These are phyloP conservation scores for Cruciata laevipes DNA, from an alignment of 257 asterid genomes.

Conservation along the genomic window DNA sequence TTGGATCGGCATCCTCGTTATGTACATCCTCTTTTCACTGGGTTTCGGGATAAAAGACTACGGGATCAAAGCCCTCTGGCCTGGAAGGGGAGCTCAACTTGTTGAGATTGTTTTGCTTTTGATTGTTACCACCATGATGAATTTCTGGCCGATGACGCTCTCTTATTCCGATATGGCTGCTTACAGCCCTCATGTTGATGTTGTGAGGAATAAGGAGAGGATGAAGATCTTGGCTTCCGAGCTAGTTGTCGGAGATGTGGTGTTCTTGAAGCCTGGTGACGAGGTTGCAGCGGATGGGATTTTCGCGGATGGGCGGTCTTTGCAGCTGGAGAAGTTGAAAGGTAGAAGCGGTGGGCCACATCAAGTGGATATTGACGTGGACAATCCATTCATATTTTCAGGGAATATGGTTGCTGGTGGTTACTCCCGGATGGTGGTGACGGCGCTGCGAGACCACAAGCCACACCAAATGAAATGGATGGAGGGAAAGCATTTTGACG, in stretches of 20 bases:
- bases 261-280: slow-evolving; percentile 18
- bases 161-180: slow-evolving; percentile 3
- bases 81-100: slow-evolving; percentile 13
- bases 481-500: slow-evolving; percentile 4
- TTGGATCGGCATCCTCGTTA: slow-evolving; percentile 4
- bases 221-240: neutral
- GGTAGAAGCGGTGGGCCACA: neutral
- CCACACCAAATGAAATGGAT: neutral
- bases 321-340: slow-evolving; percentile 2
- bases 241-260: slow-evolving; percentile 16
- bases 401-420: slow-evolving; percentile 14
- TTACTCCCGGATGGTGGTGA: slow-evolving; percentile 12
- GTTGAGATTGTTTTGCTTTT: slow-evolving; percentile 10
- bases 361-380: neutral
- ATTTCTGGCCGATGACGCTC: slow-evolving; percentile 13
- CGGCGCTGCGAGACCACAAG: slow-evolving; percentile 12
- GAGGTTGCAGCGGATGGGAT: slow-evolving; percentile 22
- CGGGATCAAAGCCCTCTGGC: slow-evolving; percentile 9
- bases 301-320: slow-evolving; percentile 11
- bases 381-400: slow-evolving; percentile 12
- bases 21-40: slow-evolving; percentile 13
- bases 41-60: slow-evolving; percentile 14
- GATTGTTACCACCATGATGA: slow-evolving; percentile 2
- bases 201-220: slow-evolving; percentile 11
- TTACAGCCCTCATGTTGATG: slow-evolving; percentile 9